Conservation (phyloP, 2,329 filamentous ascomycete genomes). For the Tolypocladium ovalisporum region DNA sequence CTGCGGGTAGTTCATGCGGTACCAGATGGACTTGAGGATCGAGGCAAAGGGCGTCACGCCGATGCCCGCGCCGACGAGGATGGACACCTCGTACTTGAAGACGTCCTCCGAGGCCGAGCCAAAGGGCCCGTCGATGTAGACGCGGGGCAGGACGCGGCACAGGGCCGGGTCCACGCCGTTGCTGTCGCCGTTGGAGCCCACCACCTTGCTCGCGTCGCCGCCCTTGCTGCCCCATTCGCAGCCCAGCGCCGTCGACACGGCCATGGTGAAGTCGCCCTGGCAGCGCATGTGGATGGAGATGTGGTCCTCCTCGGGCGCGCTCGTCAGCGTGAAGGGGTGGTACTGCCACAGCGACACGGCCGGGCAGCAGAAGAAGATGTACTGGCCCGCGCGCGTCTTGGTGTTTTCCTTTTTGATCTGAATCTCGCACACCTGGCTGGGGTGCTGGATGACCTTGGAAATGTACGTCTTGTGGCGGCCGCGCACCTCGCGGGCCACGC, state of each 20-base stretch:
- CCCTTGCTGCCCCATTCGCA: constrained; percentile 55
- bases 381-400: constrained; percentile 71
- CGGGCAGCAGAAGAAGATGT: constrained; percentile 82
- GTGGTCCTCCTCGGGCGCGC: constrained; percentile 81
- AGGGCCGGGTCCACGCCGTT: constrained; percentile 57
- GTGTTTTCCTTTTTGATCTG: constrained; percentile 87
- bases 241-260: constrained; percentile 58
- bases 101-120: constrained; percentile 81
- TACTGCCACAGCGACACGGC: constrained; percentile 83
- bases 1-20: constrained; percentile 80
- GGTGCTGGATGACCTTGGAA: constrained; percentile 82
- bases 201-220: constrained; percentile 50
- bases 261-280: constrained; percentile 71
- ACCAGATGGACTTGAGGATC: constrained; percentile 87
- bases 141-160: constrained; percentile 61
- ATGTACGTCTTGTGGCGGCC: constrained; percentile 78
- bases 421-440: constrained; percentile 80
- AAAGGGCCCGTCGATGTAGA: constrained; percentile 79
- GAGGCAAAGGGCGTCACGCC: constrained; percentile 81
- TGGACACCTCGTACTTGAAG: constrained; percentile 74
- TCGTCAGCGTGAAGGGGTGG: constrained; percentile 78
- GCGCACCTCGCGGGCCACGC: constrained; percentile 66
- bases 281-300: constrained; percentile 79
- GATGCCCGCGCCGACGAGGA: constrained; percentile 74
- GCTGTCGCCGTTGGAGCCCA: constrained; percentile 52